Evolutionary conservation across 805 yeast species (phyloP).

Genomic region (Ogataea ganodermae): DNA sequence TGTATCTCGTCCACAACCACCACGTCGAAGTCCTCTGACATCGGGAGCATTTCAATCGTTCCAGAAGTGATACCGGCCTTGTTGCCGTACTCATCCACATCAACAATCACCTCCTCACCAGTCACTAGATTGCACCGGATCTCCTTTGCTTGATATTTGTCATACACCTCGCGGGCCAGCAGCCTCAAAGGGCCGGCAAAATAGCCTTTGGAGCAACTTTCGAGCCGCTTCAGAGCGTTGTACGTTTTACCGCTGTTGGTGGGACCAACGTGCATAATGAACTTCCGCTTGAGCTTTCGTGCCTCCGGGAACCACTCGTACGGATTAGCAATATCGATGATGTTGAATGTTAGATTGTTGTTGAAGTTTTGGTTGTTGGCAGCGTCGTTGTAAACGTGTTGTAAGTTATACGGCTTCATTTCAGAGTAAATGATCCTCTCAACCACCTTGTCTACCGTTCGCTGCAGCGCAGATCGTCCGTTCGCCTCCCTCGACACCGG

Average conservation of each 20-base stretch:
- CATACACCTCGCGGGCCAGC: slow-evolving; percentile 89
- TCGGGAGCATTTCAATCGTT: slow-evolving; percentile 91
- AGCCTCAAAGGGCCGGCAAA: slow-evolving; percentile 94
- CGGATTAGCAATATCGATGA: slow-evolving; percentile 56
- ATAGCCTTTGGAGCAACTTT: slow-evolving; percentile 69
- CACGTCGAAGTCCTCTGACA: slow-evolving; percentile 68
- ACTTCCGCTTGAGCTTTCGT: slow-evolving; percentile 70
- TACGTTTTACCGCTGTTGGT: slow-evolving; percentile 96
- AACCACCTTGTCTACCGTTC: slow-evolving; percentile 25
- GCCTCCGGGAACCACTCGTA: slow-evolving; percentile 86
- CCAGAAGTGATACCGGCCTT: slow-evolving; percentile 80
- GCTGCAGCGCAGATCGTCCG: slow-evolving; percentile 12
- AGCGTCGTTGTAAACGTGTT: slow-evolving; percentile 30
- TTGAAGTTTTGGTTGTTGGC: slow-evolving; percentile 36
- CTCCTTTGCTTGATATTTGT: slow-evolving; percentile 67
- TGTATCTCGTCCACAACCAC: slow-evolving; percentile 96
- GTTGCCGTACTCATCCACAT: slow-evolving; percentile 66
- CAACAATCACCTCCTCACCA: slow-evolving; percentile 90
- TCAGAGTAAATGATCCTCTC: slow-evolving; percentile 32
- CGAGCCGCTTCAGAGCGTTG: slow-evolving; percentile 70
- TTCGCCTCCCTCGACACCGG: slow-evolving; percentile 1
- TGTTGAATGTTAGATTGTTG: slow-evolving; percentile 36
- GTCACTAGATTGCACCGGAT: slow-evolving; percentile 81
- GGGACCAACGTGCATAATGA: slow-evolving; percentile 96
- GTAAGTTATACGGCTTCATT: slow-evolving; percentile 34